A percentile compares a stretch with the other conserved stretches of the same genome.
Evolutionary conservation across 768 basidiomycete genomes (phyloP).

Genomic region (Naganishia friedmannii): DNA sequence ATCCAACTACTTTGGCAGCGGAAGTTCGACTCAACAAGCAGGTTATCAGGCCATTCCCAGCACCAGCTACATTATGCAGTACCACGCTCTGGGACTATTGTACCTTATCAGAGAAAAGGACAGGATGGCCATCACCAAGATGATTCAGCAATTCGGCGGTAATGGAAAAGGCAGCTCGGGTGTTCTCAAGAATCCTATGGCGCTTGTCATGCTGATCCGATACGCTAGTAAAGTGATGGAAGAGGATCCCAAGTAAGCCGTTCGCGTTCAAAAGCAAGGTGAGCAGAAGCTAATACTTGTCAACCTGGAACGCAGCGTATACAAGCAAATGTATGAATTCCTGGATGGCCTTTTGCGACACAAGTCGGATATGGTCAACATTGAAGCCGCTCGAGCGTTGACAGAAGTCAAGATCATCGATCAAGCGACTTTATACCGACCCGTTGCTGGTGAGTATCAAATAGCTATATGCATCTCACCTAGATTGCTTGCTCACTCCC

Average conservation of each 20-base stretch:
- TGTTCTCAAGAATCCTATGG: constrained; percentile 90
- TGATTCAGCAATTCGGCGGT: constrained; percentile 84
- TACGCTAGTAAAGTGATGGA: constrained; percentile 99
- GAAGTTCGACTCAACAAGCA: constrained; percentile 56
- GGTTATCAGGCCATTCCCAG: constrained; percentile 76
- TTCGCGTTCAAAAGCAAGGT: background rate
- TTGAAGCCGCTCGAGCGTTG: constrained; percentile 94
- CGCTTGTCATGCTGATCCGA: constrained; percentile 95
- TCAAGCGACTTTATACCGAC: constrained; percentile 71
- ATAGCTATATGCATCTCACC: background rate
- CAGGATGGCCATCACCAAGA: constrained; percentile 97
- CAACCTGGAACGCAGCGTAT: constrained; percentile 60
- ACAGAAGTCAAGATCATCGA: constrained; percentile 90
- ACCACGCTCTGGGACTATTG: constrained; percentile 88
- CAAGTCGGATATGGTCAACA: constrained; percentile 99
- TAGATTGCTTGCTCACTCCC: constrained; percentile 25
- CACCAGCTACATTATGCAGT: constrained; percentile 90
- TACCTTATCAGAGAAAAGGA: constrained; percentile 96
- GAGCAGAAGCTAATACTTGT: constrained; percentile 18
- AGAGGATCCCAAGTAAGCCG: constrained; percentile 92
- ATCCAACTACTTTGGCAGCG: constrained; percentile 41
- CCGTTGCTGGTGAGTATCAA: constrained; percentile 72
- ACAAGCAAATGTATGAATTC: constrained; percentile 87
- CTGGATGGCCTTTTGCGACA: constrained; percentile 93
- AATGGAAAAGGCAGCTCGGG: constrained; percentile 66